Base-by-base conservation (phyloP, 352 stramenopile genomes). In the Pythium scleroteichum region DNA sequence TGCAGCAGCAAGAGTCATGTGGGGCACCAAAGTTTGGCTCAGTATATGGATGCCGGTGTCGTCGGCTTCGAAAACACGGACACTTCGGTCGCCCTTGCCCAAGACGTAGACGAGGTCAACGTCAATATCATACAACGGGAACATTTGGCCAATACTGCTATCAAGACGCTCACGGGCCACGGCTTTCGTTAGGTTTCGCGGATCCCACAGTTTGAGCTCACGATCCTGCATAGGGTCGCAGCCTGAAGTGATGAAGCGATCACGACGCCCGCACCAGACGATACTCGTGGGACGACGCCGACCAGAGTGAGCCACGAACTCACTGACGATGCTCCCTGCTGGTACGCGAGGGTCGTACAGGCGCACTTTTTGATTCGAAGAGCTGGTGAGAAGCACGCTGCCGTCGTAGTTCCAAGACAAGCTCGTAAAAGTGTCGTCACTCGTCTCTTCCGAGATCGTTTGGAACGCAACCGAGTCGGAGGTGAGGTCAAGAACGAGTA, bases 131-230 rank as follows among this genome's bases (percentile, higher is more conserved):
- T 85, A 88, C 19, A 89, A 57, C n/a, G 82, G 85, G 33, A 87
- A 77, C 24, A 93, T 68, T 48, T 79, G 62, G 0, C 85, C 85
- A 39, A 87, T 81, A 42, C 76, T 73, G n/a, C 74, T 71, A 32
- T 85, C 79, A 14, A 94, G 63, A 0, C 83, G 79, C 62, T 92
- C 82, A 12, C 83, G 75, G 50, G 80, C 73, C 44, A 92, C 48
- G 8, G 76, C 69, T n/a, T 41, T 55, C 33, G 76, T 35, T 8
- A 88, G 51, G 35, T 81, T 69, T n/a, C 83, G 75, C 23, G 70
- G 59, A 19, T 94, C 85, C 85, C 82, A 94, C 6, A 94, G 62
- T 63, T 90, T 90, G 12, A 94, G 58, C 50, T 94, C 85, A 3
- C 81, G 61, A 49, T 92, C 83, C 47, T 90, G 82, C 72, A 89